These are phyloP conservation scores for Trichosporon coremiiforme DNA, from an alignment of 1,284 basidiomycete species.

Conservation along the genomic window DNA sequence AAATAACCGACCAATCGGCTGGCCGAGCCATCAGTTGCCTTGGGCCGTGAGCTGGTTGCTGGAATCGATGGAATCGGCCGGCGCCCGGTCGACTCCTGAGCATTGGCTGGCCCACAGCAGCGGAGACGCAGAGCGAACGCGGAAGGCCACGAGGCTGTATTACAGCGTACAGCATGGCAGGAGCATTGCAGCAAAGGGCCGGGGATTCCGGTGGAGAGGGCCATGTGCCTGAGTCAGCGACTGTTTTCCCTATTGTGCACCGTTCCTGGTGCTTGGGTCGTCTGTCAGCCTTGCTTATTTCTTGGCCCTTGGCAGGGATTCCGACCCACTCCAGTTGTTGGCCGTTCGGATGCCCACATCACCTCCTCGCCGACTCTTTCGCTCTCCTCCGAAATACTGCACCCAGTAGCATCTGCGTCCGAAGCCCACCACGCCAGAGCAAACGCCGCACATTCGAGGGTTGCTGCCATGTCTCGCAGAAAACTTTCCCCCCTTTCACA, in stretches of 20 bases:
- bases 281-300: not conserved
- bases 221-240: not conserved
- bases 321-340: not conserved
- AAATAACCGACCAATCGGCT: not conserved
- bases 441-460: not conserved
- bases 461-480: not conserved
- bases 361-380: not conserved
- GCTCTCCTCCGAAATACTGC: not conserved
- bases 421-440: not conserved
- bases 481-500: not conserved
- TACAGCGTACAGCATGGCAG: not conserved
- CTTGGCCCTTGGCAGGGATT: slow-evolving; percentile 5
- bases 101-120: not conserved
- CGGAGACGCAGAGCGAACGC: not conserved
- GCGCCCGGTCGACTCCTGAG: not conserved
- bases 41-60: not conserved
- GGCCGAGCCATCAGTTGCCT: no score
- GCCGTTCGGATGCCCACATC: not conserved
- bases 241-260: not conserved
- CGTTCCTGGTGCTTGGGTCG: slow-evolving; percentile 1
- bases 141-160: not conserved
- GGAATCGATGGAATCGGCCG: slow-evolving; percentile 9
- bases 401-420: not conserved
- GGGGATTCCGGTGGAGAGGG: not conserved
- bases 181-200: no score